Percentiles rank a stretch among this genome's conserved stretches.
Conservation (phyloP, 208 protist species). For the Acanthamoeba triangularis region DNA sequence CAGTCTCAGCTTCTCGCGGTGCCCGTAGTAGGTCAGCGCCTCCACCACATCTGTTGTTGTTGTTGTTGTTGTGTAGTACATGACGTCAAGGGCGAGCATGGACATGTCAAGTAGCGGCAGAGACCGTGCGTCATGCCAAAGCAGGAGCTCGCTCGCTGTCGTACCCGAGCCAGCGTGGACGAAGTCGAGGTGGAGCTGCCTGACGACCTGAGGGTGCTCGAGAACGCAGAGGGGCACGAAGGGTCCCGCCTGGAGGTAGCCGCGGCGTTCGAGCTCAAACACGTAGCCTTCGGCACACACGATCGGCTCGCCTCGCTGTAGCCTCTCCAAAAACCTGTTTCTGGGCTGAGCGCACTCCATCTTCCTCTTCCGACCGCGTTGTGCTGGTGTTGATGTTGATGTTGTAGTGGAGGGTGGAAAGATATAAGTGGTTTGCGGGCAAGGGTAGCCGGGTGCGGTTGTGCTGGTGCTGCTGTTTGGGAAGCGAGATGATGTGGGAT, state of each 20-base stretch:
- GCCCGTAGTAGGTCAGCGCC: slow-evolving; percentile 70
- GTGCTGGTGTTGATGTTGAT: too few relatives aligned
- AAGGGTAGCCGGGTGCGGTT: too few relatives aligned
- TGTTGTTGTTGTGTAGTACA: not conserved
- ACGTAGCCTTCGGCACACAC: slow-evolving; percentile 73
- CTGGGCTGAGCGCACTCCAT: not conserved
- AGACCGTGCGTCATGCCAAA: too few relatives aligned
- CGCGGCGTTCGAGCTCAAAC: slow-evolving; percentile 66
- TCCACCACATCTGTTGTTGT: slow-evolving; percentile 53
- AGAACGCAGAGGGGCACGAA: slow-evolving; percentile 72
- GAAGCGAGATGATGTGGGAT: too few relatives aligned
- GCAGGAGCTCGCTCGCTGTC: not conserved
- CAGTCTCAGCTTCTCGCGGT: slow-evolving; percentile 68
- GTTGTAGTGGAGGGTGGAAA: too few relatives aligned
- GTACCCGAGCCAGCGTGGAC: slow-evolving; percentile 59
- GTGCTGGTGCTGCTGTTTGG: too few relatives aligned
- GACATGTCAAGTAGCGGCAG: not conserved
- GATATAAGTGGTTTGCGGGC: too few relatives aligned
- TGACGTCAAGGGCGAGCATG: not conserved
- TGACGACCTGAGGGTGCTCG: slow-evolving; percentile 48
- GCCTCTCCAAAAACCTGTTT: slow-evolving; percentile 45
- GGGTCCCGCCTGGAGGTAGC: slow-evolving; percentile 69
- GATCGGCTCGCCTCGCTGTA: not conserved
- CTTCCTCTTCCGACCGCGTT: not conserved
- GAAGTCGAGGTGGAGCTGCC: slow-evolving; percentile 64